Percentiles rank a stretch among this genome's conserved stretches.
Evolutionary conservation across 108 stramenopile genomes (phyloP).

Genomic region (Seminavis robusta): DNA sequence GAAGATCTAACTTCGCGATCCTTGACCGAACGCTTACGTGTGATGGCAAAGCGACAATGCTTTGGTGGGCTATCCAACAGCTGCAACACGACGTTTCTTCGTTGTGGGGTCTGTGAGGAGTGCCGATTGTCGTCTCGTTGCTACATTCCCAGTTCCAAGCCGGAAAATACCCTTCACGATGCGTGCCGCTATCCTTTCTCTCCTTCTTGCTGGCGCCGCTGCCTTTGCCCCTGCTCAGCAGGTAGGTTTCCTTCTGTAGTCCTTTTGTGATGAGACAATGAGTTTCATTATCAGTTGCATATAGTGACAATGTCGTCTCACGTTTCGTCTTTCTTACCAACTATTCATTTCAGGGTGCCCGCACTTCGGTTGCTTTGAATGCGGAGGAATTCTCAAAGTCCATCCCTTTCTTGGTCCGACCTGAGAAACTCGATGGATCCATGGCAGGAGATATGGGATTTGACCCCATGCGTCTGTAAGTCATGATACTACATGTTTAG

Average conservation of each 20-base stretch:
- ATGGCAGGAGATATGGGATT: constrained; percentile 95
- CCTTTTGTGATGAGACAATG: neutral
- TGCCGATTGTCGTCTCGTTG: too few species aligned
- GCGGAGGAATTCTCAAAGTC: constrained; percentile 82
- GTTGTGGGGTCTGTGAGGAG: too few species aligned
- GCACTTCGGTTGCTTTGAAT: constrained; percentile 53
- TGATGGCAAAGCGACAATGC: too few species aligned
- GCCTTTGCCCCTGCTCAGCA: constrained; percentile 71
- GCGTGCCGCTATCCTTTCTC: constrained; percentile 34
- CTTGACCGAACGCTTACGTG: too few species aligned
- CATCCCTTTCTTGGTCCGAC: constrained; percentile 91
- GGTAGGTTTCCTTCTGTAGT: constrained; percentile 15
- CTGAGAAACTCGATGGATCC: constrained; percentile 91
- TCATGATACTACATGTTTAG: neutral
- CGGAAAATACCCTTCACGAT: constrained; percentile 31
- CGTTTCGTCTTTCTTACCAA: neutral
- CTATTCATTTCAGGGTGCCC: neutral
- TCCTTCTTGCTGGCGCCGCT: constrained; percentile 66
- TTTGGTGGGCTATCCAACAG: too few species aligned
- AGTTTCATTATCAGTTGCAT: neutral
- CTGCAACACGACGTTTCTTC: too few species aligned
- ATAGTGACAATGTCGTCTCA: neutral
- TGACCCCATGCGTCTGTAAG: constrained; percentile 96
- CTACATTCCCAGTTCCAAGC: too few species aligned
- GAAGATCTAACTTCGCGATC: too few species aligned